Evolutionary conservation across 2,329 filamentous ascomycete species (phyloP), one percentile per base, ranked within the genome.

Genomic region (Thermothelomyces thermophilus): DNA sequence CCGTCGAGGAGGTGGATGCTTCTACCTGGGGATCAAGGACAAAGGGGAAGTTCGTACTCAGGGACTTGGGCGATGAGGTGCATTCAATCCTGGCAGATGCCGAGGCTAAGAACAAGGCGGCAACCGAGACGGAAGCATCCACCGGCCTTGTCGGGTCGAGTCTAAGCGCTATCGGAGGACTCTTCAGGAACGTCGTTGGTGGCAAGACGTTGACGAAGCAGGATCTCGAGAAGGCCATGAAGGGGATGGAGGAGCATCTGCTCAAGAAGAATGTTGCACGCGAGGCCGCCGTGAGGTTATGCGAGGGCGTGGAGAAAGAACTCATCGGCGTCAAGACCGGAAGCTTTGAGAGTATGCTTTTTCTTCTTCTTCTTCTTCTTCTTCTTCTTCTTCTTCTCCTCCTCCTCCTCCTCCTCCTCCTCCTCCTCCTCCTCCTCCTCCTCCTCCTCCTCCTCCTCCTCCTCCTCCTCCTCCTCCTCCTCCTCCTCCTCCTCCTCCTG

Each of bases 191-290:
- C 64, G 86, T 98, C 34, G 86, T 98, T 0, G 93, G 93, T 48
- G 93, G 94, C 56, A 96, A 96, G 73, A 88, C 85, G 0, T 72
- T 98, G 62, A 94, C 89, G 1, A 87, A 90, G 66, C 81, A 86
- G 57, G 91, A 97, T 63, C 77, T 98, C 19, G 86, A 89, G 55
- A 95, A 94, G 66, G 87, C 93, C 2, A 83, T 98, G 72, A 93
- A 91, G 69, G 87, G 86, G 28, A 96, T 98, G 89, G 89, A 96
- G 65, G 89, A 95, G 50, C 91, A 97, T 66, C 74, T 98, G 6
- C 71, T 98, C 52, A 84, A 86, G 70, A 98, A 98, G 74, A 98
- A 98, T 62, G 90, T 98, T 24, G 93, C 93, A 0, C 86, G 88
- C 46, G 93, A 97, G 73, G 93, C 93, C 14, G 93, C 91, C 1